Base-by-base conservation (phyloP, 306 rosid species). In the Dicorynia guianensis region DNA sequence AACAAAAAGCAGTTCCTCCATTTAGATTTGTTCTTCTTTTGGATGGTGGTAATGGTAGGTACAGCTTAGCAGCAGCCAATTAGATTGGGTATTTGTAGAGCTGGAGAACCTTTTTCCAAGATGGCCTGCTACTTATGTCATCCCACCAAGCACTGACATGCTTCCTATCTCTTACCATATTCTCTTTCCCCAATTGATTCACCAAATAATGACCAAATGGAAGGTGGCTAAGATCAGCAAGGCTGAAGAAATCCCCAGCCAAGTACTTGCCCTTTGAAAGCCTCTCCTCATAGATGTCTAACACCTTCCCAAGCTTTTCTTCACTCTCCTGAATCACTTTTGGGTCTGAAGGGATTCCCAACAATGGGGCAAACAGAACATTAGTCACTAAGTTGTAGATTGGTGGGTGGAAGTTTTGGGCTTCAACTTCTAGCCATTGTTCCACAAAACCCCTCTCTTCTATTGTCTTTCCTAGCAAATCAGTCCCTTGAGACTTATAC, bases 341-440 rank as follows among this genome's bases (percentile, higher is more conserved):
- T 0, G 76, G 79, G 61, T 87, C 89, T 12, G 80, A 15, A 67
- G 72, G 35, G 0, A 46, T 4, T 1, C 77, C 83, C 44, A 1
- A 0, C 3, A 13, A 0, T 36, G 79, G 0, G 12, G 62, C 56
- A 77, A 75, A 71, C 74, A 87, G 14, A 5, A 52, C 33, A 44
- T 82, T 82, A 47, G 63, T 2, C 4, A 30, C 15, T 33, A 87
- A 71, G 54, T 80, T 72, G 38, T 67, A 25, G 3, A 77, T 56
- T 14, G 73, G 62, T 20, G 76, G 72, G 9, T 82, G 48, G 20
- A 56, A 87, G 74, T 76, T 82, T 0, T 80, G 76, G 53, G 84
- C 89, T 72, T 85, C 91, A 57, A 80, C 86, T 54, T 87, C 87
- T 3, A 87, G 72, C 91, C 91, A 87, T 67, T 87, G 87, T n/a